Evolutionary conservation across 129 eudicot genomes (phyloP), one percentile per base, ranked within the genome.

Genomic region (Chrysanthemum lavandulifolium): DNA sequence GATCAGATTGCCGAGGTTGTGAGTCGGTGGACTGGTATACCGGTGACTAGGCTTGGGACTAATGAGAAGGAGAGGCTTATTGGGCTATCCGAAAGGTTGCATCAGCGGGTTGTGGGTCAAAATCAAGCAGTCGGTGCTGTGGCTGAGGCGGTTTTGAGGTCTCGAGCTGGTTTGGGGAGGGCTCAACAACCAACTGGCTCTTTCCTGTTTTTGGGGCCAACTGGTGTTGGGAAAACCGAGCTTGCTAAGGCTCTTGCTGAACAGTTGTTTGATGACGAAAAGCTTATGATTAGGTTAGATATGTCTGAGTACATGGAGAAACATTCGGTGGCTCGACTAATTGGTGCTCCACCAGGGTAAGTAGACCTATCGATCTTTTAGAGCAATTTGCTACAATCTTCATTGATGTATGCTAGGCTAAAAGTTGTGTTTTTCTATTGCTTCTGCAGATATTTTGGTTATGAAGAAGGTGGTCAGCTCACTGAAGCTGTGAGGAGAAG

Each of bases 251-350:
- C 25, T 23, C 25, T 23, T 23, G 25, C 25, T 23, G 25, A 23
- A 23, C 25, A 23, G 25, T 23, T 23, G 25, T 23, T 23, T 23
- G 99, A 90, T 49, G 97, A 94, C 73, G 99, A 90, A 6, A 90
- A 86, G 19, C 82, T 94, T 47, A 70, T 94, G 85, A 81, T 94
- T 16, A 81, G 99, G 66, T 84, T 94, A 13, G 99, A 94, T 60
- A 94, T 94, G 99, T 90, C 97, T 0, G 99, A 94, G 79, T 94
- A 94, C 58, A 94, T 90, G 97, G 99, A 94, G 76, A 96, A 94
- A 23, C 97, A 94, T 74, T 94, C 99, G 5, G 97, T 90, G 16
- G 85, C 99, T 10, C 82, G 99, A 13, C 67, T 90, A 36, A 94
- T 94, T 33, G 99, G 99, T 19, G 97, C 99, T 73, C 99, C 99